Evolutionary conservation across 106 monocot genomes (phyloP).

Genomic region (Ottelia alismoides): DNA sequence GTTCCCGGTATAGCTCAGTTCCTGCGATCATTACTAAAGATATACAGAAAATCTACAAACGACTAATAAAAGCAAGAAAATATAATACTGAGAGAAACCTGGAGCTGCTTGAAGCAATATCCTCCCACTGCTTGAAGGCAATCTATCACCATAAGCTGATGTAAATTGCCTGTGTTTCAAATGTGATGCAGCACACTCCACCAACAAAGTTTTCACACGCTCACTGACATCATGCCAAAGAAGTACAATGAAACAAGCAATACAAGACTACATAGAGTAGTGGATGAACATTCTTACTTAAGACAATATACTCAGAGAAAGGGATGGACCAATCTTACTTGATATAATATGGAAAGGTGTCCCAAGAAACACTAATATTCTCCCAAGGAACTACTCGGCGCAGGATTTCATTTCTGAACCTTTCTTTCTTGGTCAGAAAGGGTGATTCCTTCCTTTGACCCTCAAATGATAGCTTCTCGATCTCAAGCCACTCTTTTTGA

Average conservation of each 20-base stretch:
- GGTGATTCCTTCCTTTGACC: slow-evolving; percentile 58
- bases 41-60: not conserved
- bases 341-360: slow-evolving; percentile 72
- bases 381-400: slow-evolving; percentile 83
- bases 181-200: slow-evolving; percentile 81
- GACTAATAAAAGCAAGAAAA: not conserved
- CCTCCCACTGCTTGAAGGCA: slow-evolving; percentile 65
- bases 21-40: slow-evolving; percentile 24
- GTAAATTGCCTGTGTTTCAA: slow-evolving; percentile 54
- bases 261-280: no score
- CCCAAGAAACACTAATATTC: slow-evolving; percentile 70
- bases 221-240: no score
- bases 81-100: slow-evolving; percentile 25
- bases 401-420: slow-evolving; percentile 83
- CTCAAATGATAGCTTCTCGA: slow-evolving; percentile 38
- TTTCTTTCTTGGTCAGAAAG: slow-evolving; percentile 64
- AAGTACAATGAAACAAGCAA: no score
- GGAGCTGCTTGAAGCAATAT: slow-evolving; percentile 79
- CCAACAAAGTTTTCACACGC: slow-evolving; percentile 49
- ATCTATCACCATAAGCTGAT: slow-evolving; percentile 47
- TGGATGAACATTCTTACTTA: no score
- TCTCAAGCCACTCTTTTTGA: slow-evolving; percentile 80
- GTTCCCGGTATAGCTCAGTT: slow-evolving; percentile 47
- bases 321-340: no score
- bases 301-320: no score